Base-by-base conservation (phyloP, 768 basidiomycete species). In the Boletus pseudopeckii region DNA sequence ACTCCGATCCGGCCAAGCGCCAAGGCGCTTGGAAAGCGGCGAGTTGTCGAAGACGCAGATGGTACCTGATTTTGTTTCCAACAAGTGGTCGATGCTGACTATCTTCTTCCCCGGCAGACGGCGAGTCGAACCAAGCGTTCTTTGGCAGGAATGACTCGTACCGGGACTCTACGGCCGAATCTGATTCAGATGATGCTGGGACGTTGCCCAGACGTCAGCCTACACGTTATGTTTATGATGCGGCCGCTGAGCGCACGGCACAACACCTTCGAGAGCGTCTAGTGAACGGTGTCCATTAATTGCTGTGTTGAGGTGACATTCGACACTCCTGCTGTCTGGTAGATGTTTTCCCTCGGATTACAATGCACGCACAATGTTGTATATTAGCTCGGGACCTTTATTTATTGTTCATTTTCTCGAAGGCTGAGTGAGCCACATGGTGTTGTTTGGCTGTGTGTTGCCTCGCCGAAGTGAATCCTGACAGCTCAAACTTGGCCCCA, bases 21-120 rank as follows among this genome's bases (percentile, higher is more conserved):
- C 34, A 97, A 95, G 68, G 92, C 93, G 4, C 78, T 94, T 2
- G 93, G 93, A 17, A 97, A 96, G 74, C 79, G 90, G 60, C 80
- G 75, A 61, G 81, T 85, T 15, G 70, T 84, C 9, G 80, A 82
- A 45, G 75, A 75, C 9, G 54, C 69, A 26, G 80, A 81, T 34
- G 72, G 81, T 81, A 50, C 36, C 24, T 45, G 52, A 51, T 18
- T 54, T 53, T 5, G 2, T 24, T 28, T 47, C 28, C 7, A 13
- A 22, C 6, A 52, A n/a, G 17, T 30, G n/a, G 18, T 7, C n/a
- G 38, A 24, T n/a, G 28, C 44, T 57, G 10, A 62, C 32, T 10
- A 8, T 44, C 5, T 41, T 47, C 18, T 10, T 18, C 14, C 20
- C 22, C 24, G 36, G 28, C 53, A 67, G 65, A 74, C 8, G 80